Evolutionary conservation across 306 rosid species (phyloP), one percentile per base, ranked within the genome.

Genomic region (Mimosa bimucronata): DNA sequence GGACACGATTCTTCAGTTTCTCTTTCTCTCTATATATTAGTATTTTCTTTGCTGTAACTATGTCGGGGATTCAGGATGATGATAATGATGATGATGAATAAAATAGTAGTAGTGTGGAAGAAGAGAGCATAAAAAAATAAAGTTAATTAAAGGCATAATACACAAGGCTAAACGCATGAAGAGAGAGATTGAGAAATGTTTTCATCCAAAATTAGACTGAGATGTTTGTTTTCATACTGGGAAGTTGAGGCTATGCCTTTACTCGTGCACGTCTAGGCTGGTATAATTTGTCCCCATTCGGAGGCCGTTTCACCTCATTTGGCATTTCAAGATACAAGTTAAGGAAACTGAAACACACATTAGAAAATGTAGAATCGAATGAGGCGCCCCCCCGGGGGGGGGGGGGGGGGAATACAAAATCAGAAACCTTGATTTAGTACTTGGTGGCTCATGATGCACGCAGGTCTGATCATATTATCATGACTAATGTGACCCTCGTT

Each of bases 391-490:
- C n/a, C n/a, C n/a, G n/a, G n/a, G n/a, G n/a, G n/a, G n/a, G n/a
- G n/a, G n/a, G 5, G 5, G 38, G 38, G 5, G 38, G 38, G 2
- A 34, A 34, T 2, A 34, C 38, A 73, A 81, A 80, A 45, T 15
- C 77, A 79, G 80, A 78, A 75, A 73, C 73, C 80, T 41, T 31
- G 3, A 34, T 34, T 34, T 34, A 34, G 38, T 34, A 34, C 38
- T 2, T n/a, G n/a, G n/a, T n/a, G n/a, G n/a, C n/a, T n/a, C n/a
- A 50, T 67, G 19, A 60, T 69, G 52, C 84, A 80, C 79, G 91
- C 92, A 84, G 86, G 88, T 89, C 89, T 85, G 84, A 90, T 89
- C 92, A 88, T 84, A 77, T 85, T 82, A 86, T 86, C 88, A 86
- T 80, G 89, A 87, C 94, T 44, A 38, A 66, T 88, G 86, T 84